Base-by-base conservation (phyloP, 345 rosid species). In the Eucalyptus paniculata region DNA sequence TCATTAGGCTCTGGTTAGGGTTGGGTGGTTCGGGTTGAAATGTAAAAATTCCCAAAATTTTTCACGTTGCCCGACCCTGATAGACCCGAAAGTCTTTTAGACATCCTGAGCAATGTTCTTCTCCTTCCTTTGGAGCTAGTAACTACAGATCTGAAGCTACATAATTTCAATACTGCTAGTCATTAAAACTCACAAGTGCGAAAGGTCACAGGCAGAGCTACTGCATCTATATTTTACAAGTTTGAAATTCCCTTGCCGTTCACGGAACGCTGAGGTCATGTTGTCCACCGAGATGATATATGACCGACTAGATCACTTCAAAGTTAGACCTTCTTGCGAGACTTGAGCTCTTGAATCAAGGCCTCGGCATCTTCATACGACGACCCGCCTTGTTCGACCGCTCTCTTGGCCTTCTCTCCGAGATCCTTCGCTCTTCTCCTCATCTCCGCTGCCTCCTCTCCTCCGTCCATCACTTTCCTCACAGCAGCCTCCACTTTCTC, bases 361-460 rank as follows among this genome's bases (percentile, higher is more conserved):
- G 89, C 89, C 53, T 87, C 87, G 1, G 88, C 90, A 87, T 94
- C 92, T 8, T 16, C 50, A 50, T 82, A 94, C 12, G 96, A 94
- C 2, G 94, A 93, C 0, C 96, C 96, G 14, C 95, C 93, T 88
- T 90, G 91, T 89, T 92, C 91, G 34, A 94, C 92, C 7, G 97
- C 94, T 37, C 50, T 90, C 92, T 90, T 92, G 6, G 94, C 95
- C 93, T 60, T 91, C 88, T 89, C 92, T 34, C 91, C 89, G 1
- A 93, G 65, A 80, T 89, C 91, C 9, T 13, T 51, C 3, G 93
- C 95, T 88, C 88, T 90, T 8, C 87, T 89, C 88, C 94, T 94
- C 94, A 91, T 92, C 88, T 87, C 91, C 58, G 5, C 72, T 13
- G 91, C 92, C 90, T 93, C 92, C 26, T 89, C 91, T 7, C 91